phyloP scores from a whole-genome alignment of 257 asterid genomes.

The Fraxinus anomala region DNA sequence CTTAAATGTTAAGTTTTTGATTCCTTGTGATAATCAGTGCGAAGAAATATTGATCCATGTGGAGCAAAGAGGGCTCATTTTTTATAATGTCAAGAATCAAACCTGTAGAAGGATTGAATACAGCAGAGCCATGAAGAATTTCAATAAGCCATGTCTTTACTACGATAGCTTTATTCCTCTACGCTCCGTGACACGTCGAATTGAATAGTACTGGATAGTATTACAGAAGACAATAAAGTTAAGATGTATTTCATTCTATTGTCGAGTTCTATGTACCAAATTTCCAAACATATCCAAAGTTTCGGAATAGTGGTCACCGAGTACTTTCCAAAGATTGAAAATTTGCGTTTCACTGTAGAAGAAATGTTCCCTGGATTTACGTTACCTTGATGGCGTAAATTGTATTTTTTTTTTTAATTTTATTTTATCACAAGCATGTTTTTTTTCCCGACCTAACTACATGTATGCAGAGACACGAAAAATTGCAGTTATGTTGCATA shows the following conservation, averaged over 20 bases:
- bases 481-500: too few relatives aligned
- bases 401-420: too few relatives aligned
- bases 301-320: background rate
- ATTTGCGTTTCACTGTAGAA: too few relatives aligned
- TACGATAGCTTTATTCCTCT: constrained; percentile 34
- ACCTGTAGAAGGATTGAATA: constrained; percentile 26
- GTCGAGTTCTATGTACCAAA: too few relatives aligned
- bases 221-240: background rate
- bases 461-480: too few relatives aligned
- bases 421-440: background rate
- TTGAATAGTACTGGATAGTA: background rate
- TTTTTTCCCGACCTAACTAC: background rate
- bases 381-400: background rate
- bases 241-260: too few relatives aligned
- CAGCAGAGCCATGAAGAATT: constrained; percentile 39
- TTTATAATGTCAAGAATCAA: constrained; percentile 30
- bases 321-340: too few relatives aligned
- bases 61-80: constrained; percentile 43
- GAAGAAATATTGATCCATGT: constrained; percentile 46
- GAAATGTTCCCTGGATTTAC: background rate
- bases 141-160: constrained; percentile 39
- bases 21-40: constrained; percentile 35
- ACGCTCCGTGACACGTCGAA: background rate
- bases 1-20: constrained; percentile 39
- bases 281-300: background rate